Evolutionary conservation across 441 rosid genomes (phyloP).

Genomic region (Erodium chrysanthum): DNA sequence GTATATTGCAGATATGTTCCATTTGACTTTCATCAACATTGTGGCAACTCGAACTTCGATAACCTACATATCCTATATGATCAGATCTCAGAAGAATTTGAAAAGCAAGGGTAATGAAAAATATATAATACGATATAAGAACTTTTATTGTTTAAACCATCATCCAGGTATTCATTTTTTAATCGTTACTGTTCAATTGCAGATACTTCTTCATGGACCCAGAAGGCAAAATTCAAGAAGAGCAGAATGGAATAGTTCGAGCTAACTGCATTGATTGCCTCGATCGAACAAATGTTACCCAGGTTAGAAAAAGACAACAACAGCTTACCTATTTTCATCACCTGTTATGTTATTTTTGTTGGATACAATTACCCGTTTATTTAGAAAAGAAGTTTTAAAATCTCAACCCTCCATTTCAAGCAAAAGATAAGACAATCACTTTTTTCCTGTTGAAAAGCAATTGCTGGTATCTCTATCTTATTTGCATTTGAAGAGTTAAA

Average conservation of each 20-base stretch:
- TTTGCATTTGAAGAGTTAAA: neutral
- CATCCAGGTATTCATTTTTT: constrained; percentile 30
- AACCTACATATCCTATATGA: constrained; percentile 65
- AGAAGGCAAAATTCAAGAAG: constrained; percentile 55
- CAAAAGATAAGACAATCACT: too few relatives aligned
- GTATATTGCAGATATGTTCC: constrained; percentile 56
- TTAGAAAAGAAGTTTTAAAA: neutral
- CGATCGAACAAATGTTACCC: constrained; percentile 94
- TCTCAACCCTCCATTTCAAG: too few relatives aligned
- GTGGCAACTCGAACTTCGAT: constrained; percentile 78
- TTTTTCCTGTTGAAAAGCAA: neutral
- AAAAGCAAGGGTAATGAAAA: constrained; percentile 68
- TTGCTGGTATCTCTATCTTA: neutral
- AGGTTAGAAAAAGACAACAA: constrained; percentile 37
- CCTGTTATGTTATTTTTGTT: constrained; percentile 14
- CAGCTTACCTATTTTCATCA: neutral
- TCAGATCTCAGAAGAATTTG: constrained; percentile 59
- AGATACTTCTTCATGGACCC: constrained; percentile 70
- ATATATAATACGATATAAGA: constrained; percentile 10
- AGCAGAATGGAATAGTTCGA: constrained; percentile 84
- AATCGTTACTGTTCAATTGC: constrained; percentile 40
- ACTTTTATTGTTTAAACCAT: constrained; percentile 15
- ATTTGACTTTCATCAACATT: constrained; percentile 73
- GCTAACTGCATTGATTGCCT: constrained; percentile 95
- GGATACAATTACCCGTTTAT: neutral